These are phyloP conservation scores for Exophiala bonariae DNA, from an alignment of 2,329 filamentous ascomycete genomes.

Conservation along the genomic window DNA sequence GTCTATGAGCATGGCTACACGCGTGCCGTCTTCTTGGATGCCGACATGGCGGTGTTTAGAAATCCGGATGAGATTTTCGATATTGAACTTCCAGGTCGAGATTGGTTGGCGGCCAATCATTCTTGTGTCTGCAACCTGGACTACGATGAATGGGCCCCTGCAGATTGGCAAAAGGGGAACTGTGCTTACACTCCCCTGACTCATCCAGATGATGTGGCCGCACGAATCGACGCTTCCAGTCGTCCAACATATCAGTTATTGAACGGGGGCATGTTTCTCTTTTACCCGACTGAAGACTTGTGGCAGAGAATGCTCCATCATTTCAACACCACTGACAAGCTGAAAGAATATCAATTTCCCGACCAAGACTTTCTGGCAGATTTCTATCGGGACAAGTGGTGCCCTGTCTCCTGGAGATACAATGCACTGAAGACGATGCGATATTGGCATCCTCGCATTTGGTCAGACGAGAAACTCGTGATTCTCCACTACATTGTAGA, in stretches of 20 bases:
- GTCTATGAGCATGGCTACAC: slow-evolving; percentile 37
- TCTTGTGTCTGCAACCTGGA: slow-evolving; percentile 56
- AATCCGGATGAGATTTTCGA: slow-evolving; percentile 50
- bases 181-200: slow-evolving; percentile 49
- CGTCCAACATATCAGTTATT: slow-evolving; percentile 46
- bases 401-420: slow-evolving; percentile 48
- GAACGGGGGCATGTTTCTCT: slow-evolving; percentile 55
- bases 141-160: slow-evolving; percentile 50
- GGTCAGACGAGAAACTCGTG: slow-evolving; percentile 50
- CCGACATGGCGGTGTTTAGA: slow-evolving; percentile 50
- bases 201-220: slow-evolving; percentile 35
- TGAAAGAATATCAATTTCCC: slow-evolving; percentile 51
- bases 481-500: slow-evolving; percentile 57
- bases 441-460: slow-evolving; percentile 54
- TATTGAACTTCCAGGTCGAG: slow-evolving; percentile 35
- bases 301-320: slow-evolving; percentile 41
- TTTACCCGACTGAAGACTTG: slow-evolving; percentile 42
- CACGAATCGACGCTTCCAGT: slow-evolving; percentile 12
- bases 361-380: slow-evolving; percentile 56
- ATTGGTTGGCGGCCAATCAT: slow-evolving; percentile 51
- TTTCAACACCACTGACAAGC: slow-evolving; percentile 40
- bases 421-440: slow-evolving; percentile 57
- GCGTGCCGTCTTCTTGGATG: slow-evolving; percentile 52
- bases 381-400: slow-evolving; percentile 49
- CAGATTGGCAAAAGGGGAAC: slow-evolving; percentile 49